A percentile compares a stretch with the other conserved stretches of the same genome.
phyloP scores from a whole-genome alignment of 176 grass and related monocot species.

The Paspalum vaginatum region DNA sequence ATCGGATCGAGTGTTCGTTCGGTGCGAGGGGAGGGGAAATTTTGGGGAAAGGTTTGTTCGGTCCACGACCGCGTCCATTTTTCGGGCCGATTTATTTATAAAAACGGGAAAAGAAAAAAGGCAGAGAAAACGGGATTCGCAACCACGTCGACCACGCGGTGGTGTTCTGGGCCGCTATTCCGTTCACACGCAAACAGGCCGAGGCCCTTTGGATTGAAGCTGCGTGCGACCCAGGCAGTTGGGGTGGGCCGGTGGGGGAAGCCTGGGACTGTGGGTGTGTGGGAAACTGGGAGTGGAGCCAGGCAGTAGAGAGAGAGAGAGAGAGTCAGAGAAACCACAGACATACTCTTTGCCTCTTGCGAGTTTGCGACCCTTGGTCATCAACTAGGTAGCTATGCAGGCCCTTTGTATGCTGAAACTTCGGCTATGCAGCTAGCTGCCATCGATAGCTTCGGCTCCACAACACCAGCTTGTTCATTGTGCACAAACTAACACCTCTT shows the following conservation, averaged over 20 bases:
- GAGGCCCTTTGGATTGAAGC: background rate
- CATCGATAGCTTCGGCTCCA: too few relatives aligned
- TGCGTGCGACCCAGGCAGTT: background rate
- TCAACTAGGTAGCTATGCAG: too few relatives aligned
- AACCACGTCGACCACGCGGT: background rate
- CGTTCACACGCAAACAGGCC: background rate
- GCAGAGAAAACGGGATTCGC: conserved; percentile 23
- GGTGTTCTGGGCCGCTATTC: background rate
- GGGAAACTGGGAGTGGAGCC: too few relatives aligned
- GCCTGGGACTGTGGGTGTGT: background rate
- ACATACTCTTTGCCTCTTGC: too few relatives aligned
- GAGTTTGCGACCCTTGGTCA: too few relatives aligned
- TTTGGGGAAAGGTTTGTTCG: conserved; percentile 53
- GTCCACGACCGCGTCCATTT: conserved; percentile 45
- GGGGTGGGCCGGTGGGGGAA: too few relatives aligned
- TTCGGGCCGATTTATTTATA: conserved; percentile 44
- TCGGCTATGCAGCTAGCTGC: too few relatives aligned
- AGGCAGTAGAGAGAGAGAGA: too few relatives aligned
- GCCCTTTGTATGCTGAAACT: too few relatives aligned
- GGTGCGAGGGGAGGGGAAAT: conserved; percentile 33
- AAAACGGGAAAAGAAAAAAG: conserved; percentile 35
- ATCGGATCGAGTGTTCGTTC: conserved; percentile 32
- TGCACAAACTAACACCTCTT: too few relatives aligned
- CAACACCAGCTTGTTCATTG: too few relatives aligned
- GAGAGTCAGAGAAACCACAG: too few relatives aligned